A percentile compares a stretch with the other conserved stretches of the same genome.
These are phyloP conservation scores for Mycocentrospora acerina DNA, from an alignment of 2,329 filamentous ascomycete genomes.

Conservation along the genomic window DNA sequence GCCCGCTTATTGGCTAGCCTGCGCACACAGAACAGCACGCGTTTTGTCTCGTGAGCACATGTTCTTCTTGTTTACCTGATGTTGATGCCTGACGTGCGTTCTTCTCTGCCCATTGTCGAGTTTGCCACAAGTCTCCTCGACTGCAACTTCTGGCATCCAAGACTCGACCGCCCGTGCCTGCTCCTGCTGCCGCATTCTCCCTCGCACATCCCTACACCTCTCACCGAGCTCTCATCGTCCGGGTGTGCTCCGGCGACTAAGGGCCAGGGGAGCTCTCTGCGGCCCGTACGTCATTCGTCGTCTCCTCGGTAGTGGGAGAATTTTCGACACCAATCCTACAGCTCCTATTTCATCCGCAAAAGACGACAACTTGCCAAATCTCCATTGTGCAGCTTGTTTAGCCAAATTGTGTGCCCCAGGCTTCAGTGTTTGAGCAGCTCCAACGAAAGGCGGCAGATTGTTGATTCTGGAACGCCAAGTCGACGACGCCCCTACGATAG, in stretches of 20 bases:
- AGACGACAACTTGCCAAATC: background rate
- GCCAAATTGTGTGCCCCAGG: constrained; percentile 2
- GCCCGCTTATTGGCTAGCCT: constrained; percentile 18
- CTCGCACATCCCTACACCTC: too few relatives aligned
- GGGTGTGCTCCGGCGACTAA: constrained; percentile 13
- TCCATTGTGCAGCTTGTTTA: constrained; percentile 11
- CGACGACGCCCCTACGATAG: constrained; percentile 21
- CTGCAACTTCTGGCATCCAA: too few relatives aligned
- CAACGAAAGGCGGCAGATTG: constrained; percentile 16
- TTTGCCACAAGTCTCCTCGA: too few relatives aligned
- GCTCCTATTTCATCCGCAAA: constrained; percentile 11
- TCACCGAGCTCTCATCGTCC: constrained; percentile 2
- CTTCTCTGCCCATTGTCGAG: too few relatives aligned
- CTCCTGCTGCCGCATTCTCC: background rate
- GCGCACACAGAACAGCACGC: constrained; percentile 18
- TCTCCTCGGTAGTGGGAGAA: constrained; percentile 1
- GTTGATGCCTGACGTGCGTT: too few relatives aligned
- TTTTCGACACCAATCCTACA: constrained; percentile 10
- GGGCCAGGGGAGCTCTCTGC: constrained; percentile 13
- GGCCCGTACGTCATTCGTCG: too few relatives aligned
- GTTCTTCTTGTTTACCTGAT: constrained; percentile 18
- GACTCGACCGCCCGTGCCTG: background rate
- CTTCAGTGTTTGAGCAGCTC: constrained; percentile 4
- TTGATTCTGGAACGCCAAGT: constrained; percentile 22
- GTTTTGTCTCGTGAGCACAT: constrained; percentile 27